phyloP scores from a whole-genome alignment of 208 protist genomes.

The Giardia duodenalis region DNA sequence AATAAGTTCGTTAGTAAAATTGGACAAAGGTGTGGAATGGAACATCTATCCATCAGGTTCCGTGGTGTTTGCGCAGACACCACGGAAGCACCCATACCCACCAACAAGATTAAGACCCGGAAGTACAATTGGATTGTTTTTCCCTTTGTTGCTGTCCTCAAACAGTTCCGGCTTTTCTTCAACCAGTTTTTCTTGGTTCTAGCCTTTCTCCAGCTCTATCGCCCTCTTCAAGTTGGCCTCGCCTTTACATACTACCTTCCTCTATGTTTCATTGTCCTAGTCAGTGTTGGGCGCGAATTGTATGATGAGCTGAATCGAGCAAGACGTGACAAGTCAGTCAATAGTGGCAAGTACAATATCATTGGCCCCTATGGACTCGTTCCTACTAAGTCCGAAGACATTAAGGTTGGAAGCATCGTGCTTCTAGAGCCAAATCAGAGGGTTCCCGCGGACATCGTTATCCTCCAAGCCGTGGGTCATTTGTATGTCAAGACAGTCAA shows the following conservation, averaged over 20 bases:
- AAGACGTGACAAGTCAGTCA: not conserved
- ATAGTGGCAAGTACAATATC: not conserved
- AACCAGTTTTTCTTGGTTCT: constrained; percentile 13
- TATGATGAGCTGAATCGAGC: not conserved
- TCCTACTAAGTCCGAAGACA: constrained; percentile 46
- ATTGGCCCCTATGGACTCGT: not conserved
- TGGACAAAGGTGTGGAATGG: no score
- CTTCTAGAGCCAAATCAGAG: constrained; percentile 68
- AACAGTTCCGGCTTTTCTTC: not conserved
- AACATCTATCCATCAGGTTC: no score
- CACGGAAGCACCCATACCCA: no score
- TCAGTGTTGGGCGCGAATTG: not conserved
- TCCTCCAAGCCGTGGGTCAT: not conserved
- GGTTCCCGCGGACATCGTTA: constrained; percentile 41
- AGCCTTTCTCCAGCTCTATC: not conserved
- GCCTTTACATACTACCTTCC: constrained; percentile 22
- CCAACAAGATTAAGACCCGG: not conserved
- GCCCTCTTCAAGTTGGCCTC: not conserved
- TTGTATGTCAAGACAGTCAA: constrained; percentile 71
- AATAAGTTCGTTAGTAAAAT: no score
- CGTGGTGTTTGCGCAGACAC: no score
- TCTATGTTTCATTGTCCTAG: not conserved
- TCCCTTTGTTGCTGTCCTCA: not conserved
- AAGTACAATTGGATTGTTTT: constrained; percentile 10
- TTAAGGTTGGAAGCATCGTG: constrained; percentile 76